A percentile compares a stretch with the other conserved stretches of the same genome.
These are phyloP conservation scores for Exophiala sp. DNA, from an alignment of 2,329 filamentous ascomycete genomes.

Conservation along the genomic window DNA sequence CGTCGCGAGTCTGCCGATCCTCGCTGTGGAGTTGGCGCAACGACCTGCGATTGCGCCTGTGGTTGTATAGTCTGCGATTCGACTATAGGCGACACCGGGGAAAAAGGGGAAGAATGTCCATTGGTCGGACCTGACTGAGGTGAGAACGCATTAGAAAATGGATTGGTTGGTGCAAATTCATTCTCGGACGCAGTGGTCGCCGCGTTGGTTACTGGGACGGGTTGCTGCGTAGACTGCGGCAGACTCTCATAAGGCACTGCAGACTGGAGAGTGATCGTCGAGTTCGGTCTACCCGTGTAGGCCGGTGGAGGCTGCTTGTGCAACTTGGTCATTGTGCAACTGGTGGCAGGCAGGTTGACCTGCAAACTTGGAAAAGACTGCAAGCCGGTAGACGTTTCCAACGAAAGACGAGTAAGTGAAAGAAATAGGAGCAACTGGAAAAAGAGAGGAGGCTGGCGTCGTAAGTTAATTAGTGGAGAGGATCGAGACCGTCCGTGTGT, in stretches of 20 bases:
- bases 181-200: conserved; percentile 17
- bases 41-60: conserved; percentile 7
- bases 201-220: conserved; percentile 19
- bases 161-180: conserved; percentile 21
- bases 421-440: background rate
- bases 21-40: conserved; percentile 15
- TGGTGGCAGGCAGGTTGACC: background rate
- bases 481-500: too few relatives aligned
- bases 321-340: conserved; percentile 21
- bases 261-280: conserved; percentile 7
- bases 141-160: conserved; percentile 20
- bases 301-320: conserved; percentile 20
- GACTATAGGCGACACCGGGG: conserved; percentile 24
- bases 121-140: conserved; percentile 3
- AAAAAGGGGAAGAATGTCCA: conserved; percentile 13
- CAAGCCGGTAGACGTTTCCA: background rate
- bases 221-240: conserved; percentile 18
- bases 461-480: background rate
- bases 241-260: conserved; percentile 23
- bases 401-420: background rate
- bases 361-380: background rate
- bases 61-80: conserved; percentile 8
- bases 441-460: background rate
- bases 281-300: conserved; percentile 10
- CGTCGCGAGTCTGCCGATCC: conserved; percentile 20